Evolutionary conservation across 2,329 filamentous ascomycete genomes (phyloP).

Genomic region (Chaetothyriales sp.): DNA sequence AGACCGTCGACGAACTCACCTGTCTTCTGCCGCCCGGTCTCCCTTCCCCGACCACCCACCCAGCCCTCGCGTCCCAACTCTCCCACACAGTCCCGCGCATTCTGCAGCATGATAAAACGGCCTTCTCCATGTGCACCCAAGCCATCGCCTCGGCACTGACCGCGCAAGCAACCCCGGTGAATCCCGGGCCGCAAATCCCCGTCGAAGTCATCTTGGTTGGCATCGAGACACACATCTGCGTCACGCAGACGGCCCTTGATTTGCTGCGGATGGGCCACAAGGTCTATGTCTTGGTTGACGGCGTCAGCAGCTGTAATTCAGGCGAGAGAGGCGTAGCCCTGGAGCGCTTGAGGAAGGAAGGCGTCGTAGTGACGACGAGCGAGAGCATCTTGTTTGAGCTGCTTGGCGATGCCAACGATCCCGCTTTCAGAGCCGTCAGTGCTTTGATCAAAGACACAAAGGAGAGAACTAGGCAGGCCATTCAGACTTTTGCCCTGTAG

Average conservation of each 20-base stretch:
- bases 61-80: slow-evolving; percentile 33
- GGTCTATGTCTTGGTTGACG: slow-evolving; percentile 81
- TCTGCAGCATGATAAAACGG: slow-evolving; percentile 56
- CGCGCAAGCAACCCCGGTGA: slow-evolving; percentile 8
- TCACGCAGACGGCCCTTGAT: slow-evolving; percentile 83
- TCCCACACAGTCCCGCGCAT: neutral
- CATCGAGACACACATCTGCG: slow-evolving; percentile 88
- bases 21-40: slow-evolving; percentile 33
- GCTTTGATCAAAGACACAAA: slow-evolving; percentile 65
- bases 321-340: slow-evolving; percentile 72
- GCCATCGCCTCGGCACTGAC: slow-evolving; percentile 33
- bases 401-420: slow-evolving; percentile 64
- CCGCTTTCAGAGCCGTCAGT: slow-evolving; percentile 58
- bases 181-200: slow-evolving; percentile 21
- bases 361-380: slow-evolving; percentile 67
- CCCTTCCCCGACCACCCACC: slow-evolving; percentile 40
- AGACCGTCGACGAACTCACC: slow-evolving; percentile 62
- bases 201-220: slow-evolving; percentile 66
- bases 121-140: slow-evolving; percentile 69
- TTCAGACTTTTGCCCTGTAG: slow-evolving; percentile 42
- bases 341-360: slow-evolving; percentile 58
- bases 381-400: slow-evolving; percentile 85
- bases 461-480: slow-evolving; percentile 53
- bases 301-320: slow-evolving; percentile 72
- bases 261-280: slow-evolving; percentile 58